Evolutionary conservation across 345 rosid species (phyloP), one percentile per base, ranked within the genome.

Genomic region (Eutrema yunnanense): DNA sequence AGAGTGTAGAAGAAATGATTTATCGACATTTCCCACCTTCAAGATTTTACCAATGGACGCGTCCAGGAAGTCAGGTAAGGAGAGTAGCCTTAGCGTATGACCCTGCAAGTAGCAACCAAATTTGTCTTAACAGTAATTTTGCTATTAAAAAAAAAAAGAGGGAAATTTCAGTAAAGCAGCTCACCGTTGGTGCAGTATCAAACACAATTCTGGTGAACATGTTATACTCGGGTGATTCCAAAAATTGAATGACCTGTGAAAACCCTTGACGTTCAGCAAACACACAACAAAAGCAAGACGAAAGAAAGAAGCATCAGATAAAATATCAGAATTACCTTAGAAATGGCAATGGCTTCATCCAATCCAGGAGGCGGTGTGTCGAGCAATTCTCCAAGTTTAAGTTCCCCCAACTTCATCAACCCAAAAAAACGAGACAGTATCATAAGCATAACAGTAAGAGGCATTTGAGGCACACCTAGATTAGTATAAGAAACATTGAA

Each of bases 351-450:
- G 49, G 97, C 97, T 90, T 95, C 99, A 86, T 95, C 96, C 74
- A 95, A 80, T 65, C 99, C 97, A 64, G 97, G 99, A 79, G 99
- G 99, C n/a, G 99, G 99, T 16, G 97, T 85, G 73, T 95, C 99
- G 13, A 92, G 87, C 72, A 95, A 82, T 73, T 87, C 99, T 78
- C 99, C 97, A 50, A 95, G 82, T 75, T 95, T 92, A 65, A 92
- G 78, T 69, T 95, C 99, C 36, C 97, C 97, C 74, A 95, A 74
- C 99, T 92, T 84, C 74, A 54, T 61, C 44, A 71, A 67, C 33
- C 60, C 46, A 64, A 47, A 19, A 6, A 29, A 13, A 40, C 4
- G 38, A 68, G 3, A 30, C 65, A 55, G 41, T 33, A 32, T 59
- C 66, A 56, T 48, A 36, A 14, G 13, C 38, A 44, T 36, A 34